Conservation (phyloP, 495 filamentous ascomycete genomes). For the Penicillium flavigenum region DNA sequence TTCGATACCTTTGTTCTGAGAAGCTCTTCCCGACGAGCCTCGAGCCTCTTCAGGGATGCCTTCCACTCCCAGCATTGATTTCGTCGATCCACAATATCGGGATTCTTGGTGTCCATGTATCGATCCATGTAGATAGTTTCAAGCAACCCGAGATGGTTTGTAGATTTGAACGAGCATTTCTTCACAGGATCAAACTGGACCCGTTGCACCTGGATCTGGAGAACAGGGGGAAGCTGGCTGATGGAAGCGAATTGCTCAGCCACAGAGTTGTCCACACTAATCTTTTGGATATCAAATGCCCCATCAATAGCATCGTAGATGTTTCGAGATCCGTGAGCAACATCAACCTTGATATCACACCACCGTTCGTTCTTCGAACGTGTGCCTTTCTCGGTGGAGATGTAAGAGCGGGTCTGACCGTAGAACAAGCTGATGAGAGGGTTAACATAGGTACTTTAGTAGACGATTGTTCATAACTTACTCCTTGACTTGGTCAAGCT, state of each 20-base stretch:
- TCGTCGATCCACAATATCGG: constrained; percentile 58
- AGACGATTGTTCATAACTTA: constrained; percentile 27
- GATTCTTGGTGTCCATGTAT: constrained; percentile 71
- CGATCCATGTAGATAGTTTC: constrained; percentile 84
- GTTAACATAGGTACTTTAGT: constrained; percentile 18
- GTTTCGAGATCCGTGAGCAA: constrained; percentile 59
- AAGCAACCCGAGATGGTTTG: constrained; percentile 70
- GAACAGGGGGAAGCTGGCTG: constrained; percentile 70
- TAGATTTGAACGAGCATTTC: constrained; percentile 68
- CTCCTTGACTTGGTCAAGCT: constrained; percentile 75
- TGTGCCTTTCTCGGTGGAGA: constrained; percentile 41
- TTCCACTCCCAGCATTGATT: constrained; percentile 74
- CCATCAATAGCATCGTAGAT: constrained; percentile 83
- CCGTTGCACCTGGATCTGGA: constrained; percentile 87
- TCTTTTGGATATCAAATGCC: constrained; percentile 74
- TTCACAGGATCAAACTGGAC: constrained; percentile 64
- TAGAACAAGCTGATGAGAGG: constrained; percentile 53
- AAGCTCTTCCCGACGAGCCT: constrained; percentile 48
- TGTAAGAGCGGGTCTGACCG: constrained; percentile 55
- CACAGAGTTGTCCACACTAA: constrained; percentile 61
- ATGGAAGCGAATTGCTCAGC: constrained; percentile 75
- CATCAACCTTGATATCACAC: constrained; percentile 63
- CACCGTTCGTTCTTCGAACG: constrained; percentile 58
- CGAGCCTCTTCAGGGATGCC: constrained; percentile 55
- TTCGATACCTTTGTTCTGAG: constrained; percentile 43